phyloP scores from a whole-genome alignment of 352 stramenopile species.

The Globisporangium viniferum region DNA sequence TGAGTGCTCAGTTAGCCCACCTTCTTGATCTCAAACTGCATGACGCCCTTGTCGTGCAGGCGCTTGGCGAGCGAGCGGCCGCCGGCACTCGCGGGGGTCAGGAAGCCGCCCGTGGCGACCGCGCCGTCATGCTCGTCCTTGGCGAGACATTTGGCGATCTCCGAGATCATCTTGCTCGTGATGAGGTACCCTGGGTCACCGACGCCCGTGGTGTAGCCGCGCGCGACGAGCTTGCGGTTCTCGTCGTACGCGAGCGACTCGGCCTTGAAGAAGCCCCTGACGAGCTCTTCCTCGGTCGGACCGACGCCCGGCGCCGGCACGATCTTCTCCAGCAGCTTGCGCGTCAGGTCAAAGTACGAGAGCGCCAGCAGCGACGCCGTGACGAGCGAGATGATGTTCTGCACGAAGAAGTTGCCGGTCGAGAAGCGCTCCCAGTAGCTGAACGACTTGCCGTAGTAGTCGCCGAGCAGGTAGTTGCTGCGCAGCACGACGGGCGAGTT shows the following conservation, averaged over 20 bases:
- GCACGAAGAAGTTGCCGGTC: constrained; percentile 24
- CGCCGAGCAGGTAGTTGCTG: constrained; percentile 51
- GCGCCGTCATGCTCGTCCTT: constrained; percentile 27
- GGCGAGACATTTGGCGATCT: constrained; percentile 38
- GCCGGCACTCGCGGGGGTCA: constrained; percentile 37
- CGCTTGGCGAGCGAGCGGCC: constrained; percentile 31
- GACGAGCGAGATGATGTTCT: constrained; percentile 25
- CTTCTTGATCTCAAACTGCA: constrained; percentile 30
- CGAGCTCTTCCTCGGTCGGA: constrained; percentile 58
- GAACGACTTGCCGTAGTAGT: constrained; percentile 45
- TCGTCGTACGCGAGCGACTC: constrained; percentile 37
- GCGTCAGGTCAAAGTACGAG: constrained; percentile 44
- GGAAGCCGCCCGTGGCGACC: constrained; percentile 28
- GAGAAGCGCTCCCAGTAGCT: constrained; percentile 49
- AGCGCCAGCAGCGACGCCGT: constrained; percentile 29
- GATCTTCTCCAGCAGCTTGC: constrained; percentile 49
- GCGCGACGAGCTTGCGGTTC: constrained; percentile 24
- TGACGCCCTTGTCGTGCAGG: constrained; percentile 36
- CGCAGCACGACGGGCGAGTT: constrained; percentile 74
- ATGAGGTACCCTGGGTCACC: constrained; percentile 42
- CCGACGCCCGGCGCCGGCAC: constrained; percentile 65
- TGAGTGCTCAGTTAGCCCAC: background rate
- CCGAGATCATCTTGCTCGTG: constrained; percentile 37
- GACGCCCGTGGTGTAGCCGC: constrained; percentile 13
- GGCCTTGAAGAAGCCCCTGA: constrained; percentile 60